These are phyloP conservation scores for Musa itinerans DNA, from an alignment of 176 grass and related monocot species.

Conservation along the genomic window DNA sequence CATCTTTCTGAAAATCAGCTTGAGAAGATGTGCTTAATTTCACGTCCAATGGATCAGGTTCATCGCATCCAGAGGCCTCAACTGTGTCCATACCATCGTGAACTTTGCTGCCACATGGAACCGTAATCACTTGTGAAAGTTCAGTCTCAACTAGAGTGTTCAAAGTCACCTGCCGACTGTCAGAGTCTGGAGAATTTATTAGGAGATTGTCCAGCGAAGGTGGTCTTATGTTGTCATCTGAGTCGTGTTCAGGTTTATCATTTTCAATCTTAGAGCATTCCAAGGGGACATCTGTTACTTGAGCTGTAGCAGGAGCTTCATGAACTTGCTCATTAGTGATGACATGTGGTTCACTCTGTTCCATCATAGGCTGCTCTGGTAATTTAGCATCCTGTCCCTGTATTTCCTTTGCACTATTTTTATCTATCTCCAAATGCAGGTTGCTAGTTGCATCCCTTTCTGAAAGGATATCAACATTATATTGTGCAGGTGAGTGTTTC, in stretches of 20 bases:
- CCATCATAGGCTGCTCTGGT: slow-evolving; percentile 15
- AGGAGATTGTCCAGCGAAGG: slow-evolving; percentile 26
- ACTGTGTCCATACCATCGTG: slow-evolving; percentile 18
- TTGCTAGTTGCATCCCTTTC: slow-evolving; percentile 22
- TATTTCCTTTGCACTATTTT: slow-evolving; percentile 13
- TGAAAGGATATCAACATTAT: slow-evolving; percentile 14
- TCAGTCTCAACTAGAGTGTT: slow-evolving; percentile 10
- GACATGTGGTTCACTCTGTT: slow-evolving; percentile 11
- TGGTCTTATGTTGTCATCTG: slow-evolving; percentile 18
- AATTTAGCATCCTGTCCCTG: slow-evolving; percentile 22
- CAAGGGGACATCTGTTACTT: slow-evolving; percentile 17
- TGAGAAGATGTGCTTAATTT: slow-evolving; percentile 28
- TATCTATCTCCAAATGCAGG: slow-evolving; percentile 18
- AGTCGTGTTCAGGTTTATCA: slow-evolving; percentile 22
- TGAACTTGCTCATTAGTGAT: slow-evolving; percentile 21
- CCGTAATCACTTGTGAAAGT: slow-evolving; percentile 27
- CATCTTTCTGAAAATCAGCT: slow-evolving; percentile 28
- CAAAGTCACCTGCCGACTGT: slow-evolving; percentile 9
- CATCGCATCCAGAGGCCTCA: slow-evolving; percentile 16
- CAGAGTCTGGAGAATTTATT: slow-evolving; percentile 17
- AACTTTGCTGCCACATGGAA: slow-evolving; percentile 15
- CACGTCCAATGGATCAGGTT: slow-evolving; percentile 23
- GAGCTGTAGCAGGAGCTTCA: slow-evolving; percentile 26
- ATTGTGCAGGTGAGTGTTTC: slow-evolving; percentile 7
- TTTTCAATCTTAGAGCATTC: slow-evolving; percentile 22